phyloP scores from a whole-genome alignment of 1,139 yeast species.

The Protomyces macrosporus region DNA sequence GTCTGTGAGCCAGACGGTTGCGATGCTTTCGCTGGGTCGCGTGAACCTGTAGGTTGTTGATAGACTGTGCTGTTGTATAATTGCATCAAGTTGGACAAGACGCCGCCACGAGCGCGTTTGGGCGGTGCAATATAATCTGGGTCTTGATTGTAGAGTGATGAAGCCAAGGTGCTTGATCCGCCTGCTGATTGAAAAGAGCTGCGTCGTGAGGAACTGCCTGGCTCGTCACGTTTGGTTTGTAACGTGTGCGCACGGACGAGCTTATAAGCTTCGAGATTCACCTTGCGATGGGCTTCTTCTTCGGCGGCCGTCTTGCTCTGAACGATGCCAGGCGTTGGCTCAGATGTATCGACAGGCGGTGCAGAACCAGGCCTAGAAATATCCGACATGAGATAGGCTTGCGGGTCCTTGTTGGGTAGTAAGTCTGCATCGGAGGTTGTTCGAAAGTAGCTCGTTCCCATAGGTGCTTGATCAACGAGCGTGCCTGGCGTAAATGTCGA shows the following conservation, averaged over 20 bases:
- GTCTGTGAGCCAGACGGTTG: conserved; percentile 11
- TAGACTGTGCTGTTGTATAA: conserved; percentile 14
- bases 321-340: neutral
- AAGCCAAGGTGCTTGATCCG: neutral
- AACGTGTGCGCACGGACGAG: conserved; percentile 25
- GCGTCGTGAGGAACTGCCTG: conserved; percentile 3
- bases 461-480: neutral
- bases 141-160: neutral
- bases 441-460: neutral
- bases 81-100: conserved; percentile 23
- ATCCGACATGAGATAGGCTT: neutral
- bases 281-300: conserved; percentile 5
- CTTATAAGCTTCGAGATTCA: conserved; percentile 23
- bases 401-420: neutral
- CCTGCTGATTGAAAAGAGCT: conserved; percentile 9
- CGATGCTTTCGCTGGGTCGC: neutral
- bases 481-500: neutral
- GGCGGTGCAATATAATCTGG: neutral
- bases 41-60: conserved; percentile 7
- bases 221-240: neutral
- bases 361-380: neutral
- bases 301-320: neutral
- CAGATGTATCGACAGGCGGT: neutral
- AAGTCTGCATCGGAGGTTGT: neutral
- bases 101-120: conserved; percentile 11